Percentiles rank a stretch among this genome's conserved stretches.
These are phyloP conservation scores for Citrus trifoliata DNA, from an alignment of 345 rosid species.

Conservation along the genomic window DNA sequence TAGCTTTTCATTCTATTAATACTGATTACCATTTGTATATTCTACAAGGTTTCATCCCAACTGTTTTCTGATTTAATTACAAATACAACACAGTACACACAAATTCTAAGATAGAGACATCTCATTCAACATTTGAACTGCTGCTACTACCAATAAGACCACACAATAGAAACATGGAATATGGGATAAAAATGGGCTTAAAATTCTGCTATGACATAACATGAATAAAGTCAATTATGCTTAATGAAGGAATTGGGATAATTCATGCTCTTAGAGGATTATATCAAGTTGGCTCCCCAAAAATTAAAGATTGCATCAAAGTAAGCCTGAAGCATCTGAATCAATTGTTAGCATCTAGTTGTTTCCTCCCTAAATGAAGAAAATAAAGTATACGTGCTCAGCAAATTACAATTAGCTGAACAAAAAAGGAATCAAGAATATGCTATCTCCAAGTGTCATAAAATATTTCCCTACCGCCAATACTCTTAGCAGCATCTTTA, in stretches of 20 bases:
- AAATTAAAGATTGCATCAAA: neutral
- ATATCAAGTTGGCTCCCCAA: neutral
- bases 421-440: conserved; percentile 1
- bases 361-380: neutral
- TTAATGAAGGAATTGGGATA: neutral
- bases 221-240: neutral
- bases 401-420: neutral
- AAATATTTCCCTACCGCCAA: conserved; percentile 67
- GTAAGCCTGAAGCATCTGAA: neutral
- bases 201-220: neutral
- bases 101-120: neutral
- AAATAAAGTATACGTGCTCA: neutral
- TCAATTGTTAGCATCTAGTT: neutral
- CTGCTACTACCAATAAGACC: conserved; percentile 1
- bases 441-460: conserved; percentile 13
- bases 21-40: neutral
- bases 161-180: neutral
- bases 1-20: neutral
- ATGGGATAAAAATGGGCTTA: neutral
- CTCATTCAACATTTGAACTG: conserved; percentile 3
- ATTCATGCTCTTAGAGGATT: neutral
- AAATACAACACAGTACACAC: neutral
- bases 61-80: neutral
- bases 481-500: conserved; percentile 91
- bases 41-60: neutral